A percentile compares a stretch with the other conserved stretches of the same genome.
Conservation (phyloP, 331 rosid genomes). For the Prunus yedoensis region DNA sequence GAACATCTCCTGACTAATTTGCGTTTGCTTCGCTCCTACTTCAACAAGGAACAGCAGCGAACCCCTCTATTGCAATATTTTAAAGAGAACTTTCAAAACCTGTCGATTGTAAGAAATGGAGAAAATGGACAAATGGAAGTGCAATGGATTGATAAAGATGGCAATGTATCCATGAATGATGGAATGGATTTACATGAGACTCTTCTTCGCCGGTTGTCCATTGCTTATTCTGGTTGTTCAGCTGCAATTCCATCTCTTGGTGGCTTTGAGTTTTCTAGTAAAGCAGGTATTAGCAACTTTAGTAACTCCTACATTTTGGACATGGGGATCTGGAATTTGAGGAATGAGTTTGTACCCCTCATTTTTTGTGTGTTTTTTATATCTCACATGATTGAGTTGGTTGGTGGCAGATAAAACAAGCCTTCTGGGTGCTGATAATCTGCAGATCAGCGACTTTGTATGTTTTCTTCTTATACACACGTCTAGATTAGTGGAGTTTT, state of each 20-base stretch:
- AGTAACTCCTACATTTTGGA: background rate
- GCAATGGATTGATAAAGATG: conserved; percentile 42
- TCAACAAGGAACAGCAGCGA: conserved; percentile 54
- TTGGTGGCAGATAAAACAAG: conserved; percentile 64
- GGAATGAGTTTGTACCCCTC: background rate
- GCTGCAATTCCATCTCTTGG: conserved; percentile 46
- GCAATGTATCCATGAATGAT: conserved; percentile 33
- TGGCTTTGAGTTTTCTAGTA: conserved; percentile 61
- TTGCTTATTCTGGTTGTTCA: conserved; percentile 55
- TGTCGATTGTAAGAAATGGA: conserved; percentile 37
- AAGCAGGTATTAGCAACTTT: conserved; percentile 42
- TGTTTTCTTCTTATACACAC: conserved; percentile 31
- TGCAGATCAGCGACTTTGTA: conserved; percentile 56
- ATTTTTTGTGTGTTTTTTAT: background rate
- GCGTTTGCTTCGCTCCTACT: conserved; percentile 60
- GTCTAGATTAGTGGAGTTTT: background rate
- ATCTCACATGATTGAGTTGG: conserved; percentile 29
- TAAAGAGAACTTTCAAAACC: conserved; percentile 52
- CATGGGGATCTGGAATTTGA: conserved; percentile 8
- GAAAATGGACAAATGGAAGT: conserved; percentile 47
- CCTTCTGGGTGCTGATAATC: conserved; percentile 44
- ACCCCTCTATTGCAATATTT: conserved; percentile 51
- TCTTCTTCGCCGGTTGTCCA: conserved; percentile 56
- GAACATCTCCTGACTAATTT: conserved; percentile 62
- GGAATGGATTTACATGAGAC: conserved; percentile 49